phyloP scores from a whole-genome alignment of 768 basidiomycete genomes.

The Cystobasidium tubakii region DNA sequence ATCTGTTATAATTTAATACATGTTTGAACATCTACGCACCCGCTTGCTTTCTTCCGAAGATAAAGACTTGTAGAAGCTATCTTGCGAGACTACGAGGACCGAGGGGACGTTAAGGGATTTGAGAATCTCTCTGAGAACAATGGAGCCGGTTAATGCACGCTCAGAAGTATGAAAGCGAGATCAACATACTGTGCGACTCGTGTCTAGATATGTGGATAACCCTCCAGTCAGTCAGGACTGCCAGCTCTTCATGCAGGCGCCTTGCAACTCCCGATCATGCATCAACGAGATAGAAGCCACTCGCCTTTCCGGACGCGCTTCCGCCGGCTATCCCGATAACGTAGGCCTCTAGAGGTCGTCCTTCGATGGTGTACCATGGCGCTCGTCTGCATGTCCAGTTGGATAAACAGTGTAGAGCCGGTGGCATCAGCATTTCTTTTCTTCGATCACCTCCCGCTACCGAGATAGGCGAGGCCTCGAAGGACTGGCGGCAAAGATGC shows the following conservation, averaged over 20 bases:
- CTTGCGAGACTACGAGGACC: slow-evolving; percentile 89
- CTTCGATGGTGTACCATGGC: slow-evolving; percentile 51
- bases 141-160: neutral
- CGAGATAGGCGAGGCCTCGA: neutral
- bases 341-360: slow-evolving; percentile 49
- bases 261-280: neutral
- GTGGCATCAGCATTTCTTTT: neutral
- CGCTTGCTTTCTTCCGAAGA: slow-evolving; percentile 68
- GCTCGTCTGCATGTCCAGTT: slow-evolving; percentile 41
- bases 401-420: neutral
- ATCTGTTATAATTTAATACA: too few species aligned
- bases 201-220: slow-evolving; percentile 13
- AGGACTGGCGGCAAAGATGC: neutral
- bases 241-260: neutral
- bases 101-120: slow-evolving; percentile 50
- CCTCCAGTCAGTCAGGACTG: neutral
- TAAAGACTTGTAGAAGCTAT: slow-evolving; percentile 86
- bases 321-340: slow-evolving; percentile 54
- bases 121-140: slow-evolving; percentile 46
- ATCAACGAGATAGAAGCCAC: neutral
- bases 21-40: slow-evolving; percentile 53
- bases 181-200: slow-evolving; percentile 35
- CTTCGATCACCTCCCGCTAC: neutral
- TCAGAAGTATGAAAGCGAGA: neutral
- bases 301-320: slow-evolving; percentile 52